phyloP scores from a whole-genome alignment of 163 green algal species.

The Volvox carteri region DNA sequence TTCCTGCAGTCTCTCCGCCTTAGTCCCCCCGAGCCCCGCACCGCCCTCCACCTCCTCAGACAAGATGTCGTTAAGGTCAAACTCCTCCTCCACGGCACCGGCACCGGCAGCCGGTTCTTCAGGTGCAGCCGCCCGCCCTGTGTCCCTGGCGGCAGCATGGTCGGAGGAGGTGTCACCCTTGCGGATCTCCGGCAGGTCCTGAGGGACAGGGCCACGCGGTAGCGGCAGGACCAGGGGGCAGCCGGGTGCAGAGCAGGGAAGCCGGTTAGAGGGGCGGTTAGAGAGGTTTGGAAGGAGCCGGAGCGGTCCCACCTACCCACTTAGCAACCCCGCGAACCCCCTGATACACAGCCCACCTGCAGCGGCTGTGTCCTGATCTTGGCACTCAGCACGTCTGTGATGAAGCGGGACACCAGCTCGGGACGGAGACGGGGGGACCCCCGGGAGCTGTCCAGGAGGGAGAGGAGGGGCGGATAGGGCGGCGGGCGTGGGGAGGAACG shows the following conservation, averaged over 20 bases:
- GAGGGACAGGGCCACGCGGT: no score
- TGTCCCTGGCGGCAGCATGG: not conserved
- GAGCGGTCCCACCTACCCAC: no score
- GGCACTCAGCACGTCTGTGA: slow-evolving; percentile 61
- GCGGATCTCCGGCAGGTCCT: slow-evolving; percentile 28
- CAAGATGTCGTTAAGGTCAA: slow-evolving; percentile 72
- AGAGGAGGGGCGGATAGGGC: not conserved
- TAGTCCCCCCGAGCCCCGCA: slow-evolving; percentile 16
- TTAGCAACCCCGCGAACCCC: no score
- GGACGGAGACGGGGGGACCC: not conserved
- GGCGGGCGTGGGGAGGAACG: not conserved
- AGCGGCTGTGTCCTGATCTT: slow-evolving; percentile 59
- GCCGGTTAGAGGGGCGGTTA: no score
- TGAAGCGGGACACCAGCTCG: slow-evolving; percentile 33
- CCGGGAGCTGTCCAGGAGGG: not conserved
- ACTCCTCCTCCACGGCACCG: slow-evolving; percentile 66
- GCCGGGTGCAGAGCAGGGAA: no score
- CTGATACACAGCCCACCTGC: not conserved
- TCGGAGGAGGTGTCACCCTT: not conserved
- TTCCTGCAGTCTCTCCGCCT: slow-evolving; percentile 60
- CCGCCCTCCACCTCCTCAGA: slow-evolving; percentile 61
- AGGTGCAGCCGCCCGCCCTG: slow-evolving; percentile 4
- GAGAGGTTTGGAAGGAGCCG: no score
- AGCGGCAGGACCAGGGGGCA: no score
- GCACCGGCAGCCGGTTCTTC: not conserved